Base-by-base conservation (phyloP, 257 asterid species). In the Plectranthus barbatus region DNA sequence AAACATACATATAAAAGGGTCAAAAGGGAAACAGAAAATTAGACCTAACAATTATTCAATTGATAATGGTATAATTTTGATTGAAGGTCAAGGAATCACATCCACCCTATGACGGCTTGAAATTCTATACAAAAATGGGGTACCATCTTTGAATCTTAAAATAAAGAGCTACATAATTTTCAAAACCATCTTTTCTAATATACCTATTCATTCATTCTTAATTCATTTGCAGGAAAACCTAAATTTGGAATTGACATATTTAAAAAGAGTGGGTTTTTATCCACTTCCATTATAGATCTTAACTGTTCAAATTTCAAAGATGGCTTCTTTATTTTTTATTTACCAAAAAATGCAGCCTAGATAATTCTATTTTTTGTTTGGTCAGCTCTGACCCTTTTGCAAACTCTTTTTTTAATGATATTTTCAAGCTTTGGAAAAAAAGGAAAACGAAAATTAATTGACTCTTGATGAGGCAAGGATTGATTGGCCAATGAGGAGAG, bases 161-260 rank as follows among this genome's bases (percentile, higher is more conserved):
- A 49, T 47, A 44, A 26, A 26, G 31, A 37, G 61, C 14, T 51
- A 62, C 15, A 14, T 55, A 41, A 66, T 12, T 59, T 9, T 9
- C 0, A 9, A 6, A 51, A 40, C 13, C 1, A 44, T 24, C 14
- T 18, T 4, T 3, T 26, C 4, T 36, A 1, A 10, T 11, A 39
- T 39, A 11, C 1, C 13, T 44, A 1, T 13, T 66, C 4, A 50
- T 33, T 37, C 6, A 8, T n/a, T n/a, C n/a, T n/a, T 37, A 60
- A 53, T 42, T 68, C 49, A 68, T 74, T 24, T 78, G 75, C 63
- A 59, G 44, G 62, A 49, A 55, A 62, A 68, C 78, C 80, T 74
- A 79, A 55, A 75, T 56, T 58, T 53, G 60, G 72, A 58, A 17
- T 55, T 65, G 74, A 68, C 77, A 72, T 39, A 37, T 37, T 2